These are phyloP conservation scores for Penicillium pancosmium DNA, from an alignment of 495 filamentous ascomycete species.

Conservation along the genomic window DNA sequence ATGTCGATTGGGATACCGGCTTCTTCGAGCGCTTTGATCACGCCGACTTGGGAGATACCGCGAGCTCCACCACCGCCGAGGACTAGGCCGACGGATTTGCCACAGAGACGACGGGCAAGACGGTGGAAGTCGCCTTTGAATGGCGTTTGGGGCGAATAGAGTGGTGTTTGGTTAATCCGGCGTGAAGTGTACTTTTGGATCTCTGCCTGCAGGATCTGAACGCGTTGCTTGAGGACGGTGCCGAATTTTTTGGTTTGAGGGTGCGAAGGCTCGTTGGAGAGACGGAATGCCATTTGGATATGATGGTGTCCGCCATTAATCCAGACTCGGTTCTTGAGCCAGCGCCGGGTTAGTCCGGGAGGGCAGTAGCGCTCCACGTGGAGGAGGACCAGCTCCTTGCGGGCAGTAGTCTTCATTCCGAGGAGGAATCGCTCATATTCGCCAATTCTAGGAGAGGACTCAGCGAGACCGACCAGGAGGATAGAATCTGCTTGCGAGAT, in stretches of 20 bases:
- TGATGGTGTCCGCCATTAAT: conserved; percentile 99
- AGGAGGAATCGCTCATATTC: conserved; percentile 96
- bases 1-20: conserved; percentile 96
- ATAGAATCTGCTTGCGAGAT: conserved; percentile 97
- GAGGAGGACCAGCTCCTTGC: conserved; percentile 92
- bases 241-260: conserved; percentile 77
- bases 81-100: conserved; percentile 92
- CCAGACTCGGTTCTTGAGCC: conserved; percentile 94
- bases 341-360: conserved; percentile 79
- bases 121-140: conserved; percentile 98
- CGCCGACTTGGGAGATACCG: conserved; percentile 87
- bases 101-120: conserved; percentile 85
- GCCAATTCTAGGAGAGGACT: conserved; percentile 85
- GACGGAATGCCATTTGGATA: conserved; percentile 90
- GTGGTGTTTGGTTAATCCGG: conserved; percentile 78
- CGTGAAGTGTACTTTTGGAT: conserved; percentile 97
- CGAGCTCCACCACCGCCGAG: conserved; percentile 91
- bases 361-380: conserved; percentile 89
- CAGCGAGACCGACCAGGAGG: conserved; percentile 86
- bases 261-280: conserved; percentile 75
- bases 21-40: conserved; percentile 94
- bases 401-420: conserved; percentile 94
- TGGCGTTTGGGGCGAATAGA: conserved; percentile 87
- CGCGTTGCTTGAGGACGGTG: conserved; percentile 85
- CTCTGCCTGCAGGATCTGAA: conserved; percentile 93